phyloP scores from a whole-genome alignment of 345 rosid species.

The Citrus trifoliata region DNA sequence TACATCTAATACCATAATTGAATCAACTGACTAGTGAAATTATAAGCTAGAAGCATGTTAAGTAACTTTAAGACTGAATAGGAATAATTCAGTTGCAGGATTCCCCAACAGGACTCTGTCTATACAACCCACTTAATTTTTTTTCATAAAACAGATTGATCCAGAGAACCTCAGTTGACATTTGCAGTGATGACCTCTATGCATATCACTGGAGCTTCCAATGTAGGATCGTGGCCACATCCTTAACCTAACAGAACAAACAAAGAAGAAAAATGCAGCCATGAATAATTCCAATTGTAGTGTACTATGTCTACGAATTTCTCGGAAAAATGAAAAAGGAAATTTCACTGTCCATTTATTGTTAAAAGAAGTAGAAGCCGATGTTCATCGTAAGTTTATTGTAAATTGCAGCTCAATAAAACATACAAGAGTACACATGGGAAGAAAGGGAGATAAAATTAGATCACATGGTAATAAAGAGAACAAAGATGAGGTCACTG shows the following conservation, averaged over 20 bases:
- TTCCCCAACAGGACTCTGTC: slow-evolving; percentile 13
- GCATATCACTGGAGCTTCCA: slow-evolving; percentile 83
- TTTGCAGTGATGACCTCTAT: slow-evolving; percentile 29
- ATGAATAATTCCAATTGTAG: slow-evolving; percentile 37
- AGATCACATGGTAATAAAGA: neutral
- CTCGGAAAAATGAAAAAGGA: neutral
- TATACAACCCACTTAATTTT: slow-evolving; percentile 27
- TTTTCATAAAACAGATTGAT: slow-evolving; percentile 11
- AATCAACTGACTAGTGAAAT: neutral
- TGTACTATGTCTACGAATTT: neutral
- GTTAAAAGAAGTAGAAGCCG: slow-evolving; percentile 8
- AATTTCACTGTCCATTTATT: neutral
- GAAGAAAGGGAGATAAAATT: neutral
- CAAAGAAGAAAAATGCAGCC: slow-evolving; percentile 33
- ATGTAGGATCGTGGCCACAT: slow-evolving; percentile 98
- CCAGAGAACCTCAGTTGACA: slow-evolving; percentile 31
- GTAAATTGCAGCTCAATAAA: slow-evolving; percentile 8
- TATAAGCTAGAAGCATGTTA: slow-evolving; percentile 3
- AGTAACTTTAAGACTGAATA: slow-evolving; percentile 11
- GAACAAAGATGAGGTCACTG: slow-evolving; percentile 27
- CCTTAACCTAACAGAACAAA: slow-evolving; percentile 73
- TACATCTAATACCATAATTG: neutral
- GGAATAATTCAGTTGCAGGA: neutral
- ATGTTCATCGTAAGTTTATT: slow-evolving; percentile 13
- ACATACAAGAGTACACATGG: slow-evolving; percentile 27